phyloP scores from a whole-genome alignment of 805 yeast genomes.

The Tetrapisispora pingtungensis region DNA sequence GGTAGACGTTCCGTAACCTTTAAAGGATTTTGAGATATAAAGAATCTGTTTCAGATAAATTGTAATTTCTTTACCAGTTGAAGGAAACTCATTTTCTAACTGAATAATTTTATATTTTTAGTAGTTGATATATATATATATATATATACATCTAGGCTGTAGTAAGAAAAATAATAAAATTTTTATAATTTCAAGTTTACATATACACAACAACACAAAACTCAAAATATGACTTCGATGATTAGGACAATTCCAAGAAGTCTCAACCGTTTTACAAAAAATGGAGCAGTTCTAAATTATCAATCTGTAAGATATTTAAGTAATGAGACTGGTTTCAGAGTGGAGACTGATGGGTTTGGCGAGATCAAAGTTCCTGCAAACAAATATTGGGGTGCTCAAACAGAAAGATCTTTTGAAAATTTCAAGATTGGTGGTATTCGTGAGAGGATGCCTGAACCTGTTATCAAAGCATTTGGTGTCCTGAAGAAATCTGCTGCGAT shows the following conservation, averaged over 20 bases:
- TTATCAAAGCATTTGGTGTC: conserved; percentile 85
- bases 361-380: conserved; percentile 82
- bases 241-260: not conserved
- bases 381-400: conserved; percentile 97
- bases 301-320: not conserved
- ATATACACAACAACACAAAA: too few species aligned
- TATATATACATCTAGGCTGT: too few species aligned
- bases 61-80: too few species aligned
- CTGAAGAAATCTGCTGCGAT: conserved; percentile 91
- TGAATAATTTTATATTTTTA: too few species aligned
- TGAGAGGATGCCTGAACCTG: conserved; percentile 85
- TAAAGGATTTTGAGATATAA: too few species aligned
- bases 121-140: too few species aligned
- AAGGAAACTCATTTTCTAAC: too few species aligned
- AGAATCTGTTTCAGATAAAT: too few species aligned
- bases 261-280: not conserved
- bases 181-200: too few species aligned
- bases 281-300: not conserved
- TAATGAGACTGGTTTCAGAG: conserved; percentile 32
- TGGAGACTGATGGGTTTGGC: conserved; percentile 93
- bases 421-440: conserved; percentile 91
- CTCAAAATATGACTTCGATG: not conserved
- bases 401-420: conserved; percentile 85
- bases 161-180: too few species aligned
- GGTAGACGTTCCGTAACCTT: too few species aligned